Evolutionary conservation across 2,329 filamentous ascomycete species (phyloP).

Genomic region (Neofusicoccum umdonicola): DNA sequence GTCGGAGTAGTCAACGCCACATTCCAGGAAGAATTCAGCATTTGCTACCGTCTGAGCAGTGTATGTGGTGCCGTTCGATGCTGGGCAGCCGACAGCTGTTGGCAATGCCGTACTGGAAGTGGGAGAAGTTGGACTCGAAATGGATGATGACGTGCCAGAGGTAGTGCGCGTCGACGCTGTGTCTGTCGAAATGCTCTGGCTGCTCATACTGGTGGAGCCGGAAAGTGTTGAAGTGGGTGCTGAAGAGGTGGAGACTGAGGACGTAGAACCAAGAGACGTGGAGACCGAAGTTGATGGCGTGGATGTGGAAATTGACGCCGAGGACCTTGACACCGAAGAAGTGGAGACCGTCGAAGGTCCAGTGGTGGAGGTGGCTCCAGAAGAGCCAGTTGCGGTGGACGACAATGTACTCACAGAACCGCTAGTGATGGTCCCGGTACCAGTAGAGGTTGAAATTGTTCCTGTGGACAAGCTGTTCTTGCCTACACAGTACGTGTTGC

Average conservation of each 20-base stretch:
- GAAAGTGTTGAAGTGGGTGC: neutral
- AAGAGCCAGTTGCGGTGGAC: too few species aligned
- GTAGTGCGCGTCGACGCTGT: neutral
- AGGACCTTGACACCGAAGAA: too few species aligned
- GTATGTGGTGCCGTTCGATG: neutral
- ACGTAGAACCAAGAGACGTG: neutral
- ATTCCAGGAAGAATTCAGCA: neutral
- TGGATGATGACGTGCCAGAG: neutral
- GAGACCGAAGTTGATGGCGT: too few species aligned
- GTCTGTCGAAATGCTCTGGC: neutral
- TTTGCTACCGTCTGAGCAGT: neutral
- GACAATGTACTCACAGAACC: too few species aligned
- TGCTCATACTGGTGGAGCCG: too few species aligned
- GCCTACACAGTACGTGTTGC: too few species aligned
- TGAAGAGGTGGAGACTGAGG: neutral
- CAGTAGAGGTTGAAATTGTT: too few species aligned
- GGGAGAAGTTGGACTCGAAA: neutral
- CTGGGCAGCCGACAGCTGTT: neutral
- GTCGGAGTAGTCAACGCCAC: neutral
- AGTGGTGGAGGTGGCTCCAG: neutral
- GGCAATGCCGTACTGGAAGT: neutral
- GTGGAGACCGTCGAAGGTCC: neutral
- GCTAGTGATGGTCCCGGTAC: too few species aligned
- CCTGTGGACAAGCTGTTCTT: neutral
- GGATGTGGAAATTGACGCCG: too few species aligned